Base-by-base conservation (phyloP, 129 eudicot genomes). In the Solidago caesia region DNA sequence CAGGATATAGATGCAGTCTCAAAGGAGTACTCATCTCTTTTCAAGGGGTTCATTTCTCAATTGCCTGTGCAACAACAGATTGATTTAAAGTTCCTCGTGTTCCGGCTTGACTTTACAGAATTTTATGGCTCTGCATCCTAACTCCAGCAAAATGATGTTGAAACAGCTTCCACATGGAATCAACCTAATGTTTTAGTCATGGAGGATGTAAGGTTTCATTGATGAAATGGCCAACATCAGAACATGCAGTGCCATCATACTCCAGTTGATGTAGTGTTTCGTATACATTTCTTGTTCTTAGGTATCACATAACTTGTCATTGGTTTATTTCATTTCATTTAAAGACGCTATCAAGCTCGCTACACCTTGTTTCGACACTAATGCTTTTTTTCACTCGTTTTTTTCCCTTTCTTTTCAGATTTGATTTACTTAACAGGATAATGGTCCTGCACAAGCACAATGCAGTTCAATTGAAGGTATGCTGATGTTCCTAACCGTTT, bases 91-190 rank as follows among this genome's bases (percentile, higher is more conserved):
- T 95, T 95, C 84, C 97, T 95, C 48, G 77, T 84, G 84, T 95
- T 95, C 76, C 87, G 97, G 68, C 92, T 95, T 4, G 96, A 95
- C 77, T 95, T 95, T 75, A 91, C 97, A 46, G 96, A 95, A 64
- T 95, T 89, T 81, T 95, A 95, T 60, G 85, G 94, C 76, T 91
- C 83, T 57, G 75, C 89, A 60, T 75, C 86, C 71, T 70, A 85
- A 67, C 49, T 76, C 60, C 16, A 77, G 78, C 63, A 72, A 62
- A 72, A 80, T 78, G 73, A 33, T 79, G 21, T 60, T 33, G 21
- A 74, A 66, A 46, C 73, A 68, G 82, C 68, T 39, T 74, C 71
- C 81, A 70, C 58, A 81, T 21, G 73, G 46, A 73, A 47, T 46
- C 70, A 67, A 47, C 49, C 25, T 77, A 48, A 70, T 57, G n/a